These are phyloP conservation scores for Triticum dicoccoides DNA, from an alignment of 176 grass and related monocot species.

Conservation along the genomic window DNA sequence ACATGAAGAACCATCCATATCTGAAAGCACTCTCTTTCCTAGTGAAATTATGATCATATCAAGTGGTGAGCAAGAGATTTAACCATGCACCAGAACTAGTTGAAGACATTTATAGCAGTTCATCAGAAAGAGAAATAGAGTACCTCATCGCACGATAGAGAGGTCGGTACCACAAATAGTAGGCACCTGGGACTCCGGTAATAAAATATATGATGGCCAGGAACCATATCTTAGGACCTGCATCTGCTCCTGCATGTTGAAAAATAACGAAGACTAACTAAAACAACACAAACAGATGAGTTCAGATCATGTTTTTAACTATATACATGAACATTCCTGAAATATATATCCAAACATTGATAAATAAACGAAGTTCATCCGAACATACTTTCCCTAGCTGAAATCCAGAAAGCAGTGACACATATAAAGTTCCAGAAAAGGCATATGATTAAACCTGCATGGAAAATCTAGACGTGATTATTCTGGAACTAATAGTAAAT, in stretches of 20 bases:
- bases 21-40: conserved; percentile 86
- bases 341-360: no score
- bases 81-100: not conserved
- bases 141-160: conserved; percentile 94
- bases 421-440: conserved; percentile 75
- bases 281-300: not conserved
- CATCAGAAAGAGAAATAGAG: not conserved
- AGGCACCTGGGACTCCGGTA: conserved; percentile 74
- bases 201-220: conserved; percentile 80
- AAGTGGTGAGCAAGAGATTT: not conserved
- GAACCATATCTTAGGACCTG: conserved; percentile 73
- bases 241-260: conserved; percentile 54
- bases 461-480: not conserved
- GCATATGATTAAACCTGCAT: conserved; percentile 57
- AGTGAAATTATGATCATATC: conserved; percentile 13
- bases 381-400: conserved; percentile 26
- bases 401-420: conserved; percentile 45
- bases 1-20: conserved; percentile 92
- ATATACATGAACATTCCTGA: not conserved
- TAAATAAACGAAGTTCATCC: not conserved
- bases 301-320: not conserved
- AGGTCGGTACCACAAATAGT: conserved; percentile 72
- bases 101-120: not conserved
- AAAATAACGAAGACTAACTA: not conserved
- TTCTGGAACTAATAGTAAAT: not conserved